Conservation (phyloP, 176 grass and related monocot species). For the Aegilops umbellulata region DNA sequence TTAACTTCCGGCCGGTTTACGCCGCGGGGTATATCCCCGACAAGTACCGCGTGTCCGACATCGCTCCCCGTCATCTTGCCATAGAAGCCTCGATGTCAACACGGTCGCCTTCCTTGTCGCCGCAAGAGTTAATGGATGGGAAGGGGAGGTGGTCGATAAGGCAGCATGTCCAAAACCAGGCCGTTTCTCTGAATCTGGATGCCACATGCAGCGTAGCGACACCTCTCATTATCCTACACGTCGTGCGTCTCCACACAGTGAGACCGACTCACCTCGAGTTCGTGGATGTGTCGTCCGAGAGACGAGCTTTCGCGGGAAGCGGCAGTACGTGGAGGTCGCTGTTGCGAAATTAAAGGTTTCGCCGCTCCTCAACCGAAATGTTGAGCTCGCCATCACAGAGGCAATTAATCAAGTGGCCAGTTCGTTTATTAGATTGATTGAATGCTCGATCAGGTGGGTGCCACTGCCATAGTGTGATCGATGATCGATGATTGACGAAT, state of each 20-base stretch:
- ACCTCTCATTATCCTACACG: not conserved
- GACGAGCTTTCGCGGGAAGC: not conserved
- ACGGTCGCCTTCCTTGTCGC: too few species aligned
- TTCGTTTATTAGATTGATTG: not conserved
- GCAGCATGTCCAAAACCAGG: not conserved
- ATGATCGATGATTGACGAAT: not conserved
- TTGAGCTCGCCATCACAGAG: not conserved
- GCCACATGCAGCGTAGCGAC: not conserved
- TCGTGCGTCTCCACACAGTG: not conserved
- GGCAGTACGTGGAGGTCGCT: not conserved
- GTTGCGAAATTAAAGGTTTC: not conserved
- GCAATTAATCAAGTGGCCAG: not conserved
- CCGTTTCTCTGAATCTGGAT: not conserved
- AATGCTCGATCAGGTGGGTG: not conserved
- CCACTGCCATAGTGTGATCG: too few species aligned
- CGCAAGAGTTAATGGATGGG: too few species aligned
- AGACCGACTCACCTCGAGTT: not conserved
- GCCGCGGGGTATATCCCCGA: too few species aligned
- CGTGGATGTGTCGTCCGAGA: not conserved
- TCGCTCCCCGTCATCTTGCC: too few species aligned
- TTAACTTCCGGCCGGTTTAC: too few species aligned
- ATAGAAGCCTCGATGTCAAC: too few species aligned
- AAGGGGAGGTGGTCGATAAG: not conserved
- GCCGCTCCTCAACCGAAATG: not conserved
- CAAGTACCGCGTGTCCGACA: too few species aligned